A percentile compares a stretch with the other conserved stretches of the same genome.
phyloP scores from a whole-genome alignment of 2,329 filamentous ascomycete genomes.

The Diatrype stigma region DNA sequence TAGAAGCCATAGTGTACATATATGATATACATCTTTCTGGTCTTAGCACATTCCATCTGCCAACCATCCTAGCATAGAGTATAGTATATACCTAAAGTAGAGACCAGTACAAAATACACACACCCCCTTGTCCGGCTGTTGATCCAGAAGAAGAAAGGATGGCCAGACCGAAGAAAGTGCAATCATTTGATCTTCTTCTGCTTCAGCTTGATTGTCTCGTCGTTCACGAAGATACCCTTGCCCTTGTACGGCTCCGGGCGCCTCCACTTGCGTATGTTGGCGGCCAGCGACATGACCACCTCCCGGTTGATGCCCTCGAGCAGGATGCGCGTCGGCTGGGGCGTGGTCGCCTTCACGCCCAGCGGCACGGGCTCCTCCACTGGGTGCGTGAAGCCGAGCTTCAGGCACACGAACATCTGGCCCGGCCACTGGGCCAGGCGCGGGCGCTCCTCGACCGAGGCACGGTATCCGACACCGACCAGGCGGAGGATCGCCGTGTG shows the following conservation, averaged over 20 bases:
- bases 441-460: constrained; percentile 74
- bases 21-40: background rate
- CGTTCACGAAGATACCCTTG: constrained; percentile 97
- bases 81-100: background rate
- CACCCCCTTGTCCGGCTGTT: too few species aligned
- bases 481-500: constrained; percentile 90
- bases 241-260: constrained; percentile 97
- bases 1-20: background rate
- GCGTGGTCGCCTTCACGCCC: constrained; percentile 81
- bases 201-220: constrained; percentile 97
- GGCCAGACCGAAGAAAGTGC: background rate
- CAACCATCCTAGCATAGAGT: background rate
- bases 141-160: background rate
- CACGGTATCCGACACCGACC: constrained; percentile 93
- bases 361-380: constrained; percentile 82
- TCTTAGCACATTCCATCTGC: background rate
- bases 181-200: constrained; percentile 90
- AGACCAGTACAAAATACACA: background rate
- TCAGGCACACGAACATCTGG: constrained; percentile 86
- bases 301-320: constrained; percentile 85
- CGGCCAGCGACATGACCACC: constrained; percentile 85
- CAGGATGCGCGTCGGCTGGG: constrained; percentile 86
- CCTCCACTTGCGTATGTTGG: constrained; percentile 82
- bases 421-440: constrained; percentile 71
- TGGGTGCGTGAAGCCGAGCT: constrained; percentile 94